A percentile compares a stretch with the other conserved stretches of the same genome.
Conservation (phyloP, 192 early-diverging fungal species). For the Backusella mclennaniae region DNA sequence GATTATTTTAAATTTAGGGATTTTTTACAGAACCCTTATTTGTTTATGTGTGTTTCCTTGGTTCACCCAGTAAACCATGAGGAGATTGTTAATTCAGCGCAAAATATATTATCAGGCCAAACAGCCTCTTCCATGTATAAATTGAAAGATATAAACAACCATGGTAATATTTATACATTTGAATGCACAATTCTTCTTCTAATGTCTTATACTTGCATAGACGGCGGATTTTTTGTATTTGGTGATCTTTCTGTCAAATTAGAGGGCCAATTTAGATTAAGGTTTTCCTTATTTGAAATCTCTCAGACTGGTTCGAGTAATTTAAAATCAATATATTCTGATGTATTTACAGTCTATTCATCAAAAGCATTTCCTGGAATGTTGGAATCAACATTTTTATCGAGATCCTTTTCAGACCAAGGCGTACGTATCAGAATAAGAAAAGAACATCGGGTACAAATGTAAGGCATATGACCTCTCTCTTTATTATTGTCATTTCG, state of each 20-base stretch:
- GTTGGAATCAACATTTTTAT: conserved; percentile 85
- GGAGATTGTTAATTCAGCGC: conserved; percentile 69
- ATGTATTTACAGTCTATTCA: conserved; percentile 76
- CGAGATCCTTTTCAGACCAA: conserved; percentile 89
- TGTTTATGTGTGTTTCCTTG: conserved; percentile 93
- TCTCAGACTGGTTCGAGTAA: conserved; percentile 43
- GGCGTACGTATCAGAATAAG: conserved; percentile 89
- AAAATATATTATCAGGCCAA: conserved; percentile 83
- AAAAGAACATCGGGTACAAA: conserved; percentile 66
- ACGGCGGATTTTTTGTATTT: conserved; percentile 93
- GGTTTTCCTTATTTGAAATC: conserved; percentile 90
- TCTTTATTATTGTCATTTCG: neutral
- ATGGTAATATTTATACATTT: conserved; percentile 25
- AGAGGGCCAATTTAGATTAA: conserved; percentile 74
- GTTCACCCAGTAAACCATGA: conserved; percentile 71
- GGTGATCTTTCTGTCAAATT: conserved; percentile 87
- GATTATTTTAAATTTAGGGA: conserved; percentile 13
- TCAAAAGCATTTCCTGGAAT: conserved; percentile 91
- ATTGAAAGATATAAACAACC: conserved; percentile 78
- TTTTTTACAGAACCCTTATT: conserved; percentile 78
- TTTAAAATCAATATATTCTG: conserved; percentile 64
- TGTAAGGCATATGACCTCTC: conserved; percentile 15
- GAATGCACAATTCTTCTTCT: neutral
- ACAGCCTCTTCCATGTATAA: conserved; percentile 86
- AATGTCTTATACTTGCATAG: conserved; percentile 23